phyloP scores from a whole-genome alignment of 2,329 filamentous ascomycete species.

The Penicillium sp. region DNA sequence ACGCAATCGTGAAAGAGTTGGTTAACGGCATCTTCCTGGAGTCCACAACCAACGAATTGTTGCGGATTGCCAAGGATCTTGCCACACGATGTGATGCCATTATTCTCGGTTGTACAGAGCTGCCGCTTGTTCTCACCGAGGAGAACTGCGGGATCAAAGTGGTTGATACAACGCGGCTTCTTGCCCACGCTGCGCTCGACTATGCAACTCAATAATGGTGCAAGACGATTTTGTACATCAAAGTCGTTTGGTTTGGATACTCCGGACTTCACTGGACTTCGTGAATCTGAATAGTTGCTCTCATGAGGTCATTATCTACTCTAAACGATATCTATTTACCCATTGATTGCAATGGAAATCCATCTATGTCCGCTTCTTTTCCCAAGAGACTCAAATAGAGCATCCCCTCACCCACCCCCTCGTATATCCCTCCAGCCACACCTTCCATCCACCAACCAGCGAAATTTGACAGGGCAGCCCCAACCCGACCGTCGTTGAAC shows the following conservation, averaged over 20 bases:
- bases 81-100: conserved; percentile 9
- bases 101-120: conserved; percentile 10
- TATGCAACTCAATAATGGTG: conserved; percentile 1
- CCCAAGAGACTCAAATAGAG: conserved; percentile 40
- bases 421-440: conserved; percentile 63
- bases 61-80: conserved; percentile 5
- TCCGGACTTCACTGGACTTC: neutral
- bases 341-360: conserved; percentile 10
- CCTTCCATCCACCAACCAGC: conserved; percentile 61
- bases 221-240: neutral
- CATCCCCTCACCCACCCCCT: conserved; percentile 58
- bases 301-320: neutral
- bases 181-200: conserved; percentile 10
- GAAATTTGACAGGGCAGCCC: conserved; percentile 54
- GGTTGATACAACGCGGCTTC: conserved; percentile 9
- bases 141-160: conserved; percentile 8
- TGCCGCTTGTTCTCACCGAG: conserved; percentile 8
- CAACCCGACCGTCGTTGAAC: conserved; percentile 63
- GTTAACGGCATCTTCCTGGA: neutral
- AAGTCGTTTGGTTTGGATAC: neutral
- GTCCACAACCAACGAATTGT: neutral
- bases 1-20: neutral
- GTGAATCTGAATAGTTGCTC: neutral
- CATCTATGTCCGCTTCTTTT: conserved; percentile 19
- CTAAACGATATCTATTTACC: neutral